Conservation (phyloP, 305 asterid species). For the Solanum hybrid region DNA sequence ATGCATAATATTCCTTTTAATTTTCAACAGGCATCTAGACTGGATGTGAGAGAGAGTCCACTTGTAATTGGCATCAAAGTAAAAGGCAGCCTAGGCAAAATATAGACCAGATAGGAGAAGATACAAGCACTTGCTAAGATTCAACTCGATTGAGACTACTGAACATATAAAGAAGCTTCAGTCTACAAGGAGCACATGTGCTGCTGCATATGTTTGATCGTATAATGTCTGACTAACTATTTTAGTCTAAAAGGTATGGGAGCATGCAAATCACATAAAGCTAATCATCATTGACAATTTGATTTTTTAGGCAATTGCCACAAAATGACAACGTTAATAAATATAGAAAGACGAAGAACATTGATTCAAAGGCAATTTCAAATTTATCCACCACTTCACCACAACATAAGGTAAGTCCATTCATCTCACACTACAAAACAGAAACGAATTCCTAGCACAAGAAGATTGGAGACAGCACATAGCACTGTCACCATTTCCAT, state of each 20-base stretch:
- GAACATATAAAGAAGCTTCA: neutral
- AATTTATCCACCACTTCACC: neutral
- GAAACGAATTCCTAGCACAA: neutral
- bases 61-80: neutral
- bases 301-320: neutral
- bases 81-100: neutral
- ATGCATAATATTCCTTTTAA: neutral
- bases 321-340: neutral
- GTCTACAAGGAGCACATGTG: neutral
- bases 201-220: neutral
- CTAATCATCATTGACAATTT: neutral
- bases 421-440: neutral
- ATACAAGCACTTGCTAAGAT: neutral
- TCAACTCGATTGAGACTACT: neutral
- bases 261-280: neutral
- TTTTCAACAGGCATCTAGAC: neutral
- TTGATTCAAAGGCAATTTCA: neutral
- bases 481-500: neutral
- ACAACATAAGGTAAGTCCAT: neutral
- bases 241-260: neutral
- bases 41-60: neutral
- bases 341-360: neutral
- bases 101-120: neutral
- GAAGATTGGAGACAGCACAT: neutral
- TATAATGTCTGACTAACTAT: neutral